A percentile compares a stretch with the other conserved stretches of the same genome.
phyloP scores from a whole-genome alignment of 768 basidiomycete genomes.

The Cystofilobasidium ferigula region DNA sequence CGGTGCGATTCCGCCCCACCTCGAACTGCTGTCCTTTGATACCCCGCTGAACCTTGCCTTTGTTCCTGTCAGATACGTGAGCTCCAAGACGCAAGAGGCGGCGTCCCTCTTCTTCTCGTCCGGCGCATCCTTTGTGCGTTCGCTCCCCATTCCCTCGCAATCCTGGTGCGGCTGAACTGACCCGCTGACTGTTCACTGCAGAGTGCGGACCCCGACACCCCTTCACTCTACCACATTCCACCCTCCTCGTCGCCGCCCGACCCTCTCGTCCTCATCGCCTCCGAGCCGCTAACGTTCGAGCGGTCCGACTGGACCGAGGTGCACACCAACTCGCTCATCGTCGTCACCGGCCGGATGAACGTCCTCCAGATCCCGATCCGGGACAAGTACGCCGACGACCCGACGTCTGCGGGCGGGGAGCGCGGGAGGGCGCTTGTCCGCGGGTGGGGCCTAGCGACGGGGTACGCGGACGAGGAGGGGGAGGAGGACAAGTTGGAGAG shows the following conservation, averaged over 20 bases:
- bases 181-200: neutral
- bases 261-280: slow-evolving; percentile 47
- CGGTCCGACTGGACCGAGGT: slow-evolving; percentile 99
- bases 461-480: neutral
- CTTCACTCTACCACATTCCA: neutral
- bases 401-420: neutral
- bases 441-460: neutral
- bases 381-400: slow-evolving; percentile 3
- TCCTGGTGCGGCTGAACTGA: neutral
- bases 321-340: slow-evolving; percentile 86
- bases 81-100: slow-evolving; percentile 79
- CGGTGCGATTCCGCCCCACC: slow-evolving; percentile 37
- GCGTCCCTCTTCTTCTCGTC: slow-evolving; percentile 95
- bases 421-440: neutral
- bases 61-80: slow-evolving; percentile 54
- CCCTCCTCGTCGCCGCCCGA: slow-evolving; percentile 23
- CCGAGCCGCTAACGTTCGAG: slow-evolving; percentile 93
- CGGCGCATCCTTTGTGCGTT: slow-evolving; percentile 80
- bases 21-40: neutral
- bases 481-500: neutral
- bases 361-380: slow-evolving; percentile 85
- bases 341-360: slow-evolving; percentile 84
- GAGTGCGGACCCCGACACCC: slow-evolving; percentile 47
- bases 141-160: neutral
- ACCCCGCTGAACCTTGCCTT: neutral